Base-by-base conservation (phyloP, 371 early-diverging fungal genomes). In the Globomyces sp. region DNA sequence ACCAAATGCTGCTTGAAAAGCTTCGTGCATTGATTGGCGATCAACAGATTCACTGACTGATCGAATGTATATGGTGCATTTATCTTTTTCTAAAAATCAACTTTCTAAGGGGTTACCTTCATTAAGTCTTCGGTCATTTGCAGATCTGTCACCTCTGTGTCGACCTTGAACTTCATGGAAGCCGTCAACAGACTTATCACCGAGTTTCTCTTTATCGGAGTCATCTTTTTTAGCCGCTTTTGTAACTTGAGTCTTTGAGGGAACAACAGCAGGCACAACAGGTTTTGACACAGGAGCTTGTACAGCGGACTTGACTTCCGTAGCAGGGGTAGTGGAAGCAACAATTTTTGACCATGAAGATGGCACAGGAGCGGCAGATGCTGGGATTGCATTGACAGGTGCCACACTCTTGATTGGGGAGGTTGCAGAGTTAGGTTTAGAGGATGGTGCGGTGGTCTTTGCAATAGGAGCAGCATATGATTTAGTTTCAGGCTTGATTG, bases 41-140 rank as follows among this genome's bases (percentile, higher is more conserved):
- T 58, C 71, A 34, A 13, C 41, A 11, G 71, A 10, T 13, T 65
- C 13, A 6, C 48, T 66, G 65, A 45, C 61, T 42, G 63, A 65
- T 1, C 57, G 49, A 34, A n/a, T 49, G 49, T n/a, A 11, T n/a
- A 34, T n/a, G n/a, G 13, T 34, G n/a, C n/a, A 34, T 34, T 49
- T 49, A 34, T n/a, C n/a, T 49, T 49, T 49, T 49, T 49, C 49
- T n/a, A 34, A 11, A 49, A 34, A 49, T 49, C 49, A 11, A 34
- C 49, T 49, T n/a, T n/a, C 11, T n/a, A 11, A 34, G 49, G 49
- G 49, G 49, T 34, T 49, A 34, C n/a, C 49, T 49, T 49, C n/a
- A 34, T n/a, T 34, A 49, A 24, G 24, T 24, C 24, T 24, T 24
- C 24, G 24, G 24, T 24, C 24, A 24, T 24, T 24, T 24, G 24